These are phyloP conservation scores for Xylaria multiplex DNA, from an alignment of 2,329 filamentous ascomycete species.

Conservation along the genomic window DNA sequence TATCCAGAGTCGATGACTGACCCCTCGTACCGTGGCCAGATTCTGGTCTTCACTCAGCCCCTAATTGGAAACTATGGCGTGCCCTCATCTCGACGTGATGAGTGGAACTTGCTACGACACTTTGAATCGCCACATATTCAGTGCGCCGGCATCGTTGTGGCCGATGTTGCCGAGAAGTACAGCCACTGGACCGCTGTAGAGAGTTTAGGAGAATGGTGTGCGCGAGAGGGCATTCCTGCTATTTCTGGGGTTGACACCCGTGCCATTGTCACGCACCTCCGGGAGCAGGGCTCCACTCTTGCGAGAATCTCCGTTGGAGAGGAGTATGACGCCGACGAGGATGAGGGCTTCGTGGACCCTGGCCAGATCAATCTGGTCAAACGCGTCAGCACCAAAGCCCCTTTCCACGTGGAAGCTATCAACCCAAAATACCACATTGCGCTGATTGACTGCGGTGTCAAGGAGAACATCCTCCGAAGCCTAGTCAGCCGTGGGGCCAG, in stretches of 20 bases:
- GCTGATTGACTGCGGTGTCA: constrained; percentile 96
- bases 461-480: constrained; percentile 98
- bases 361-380: constrained; percentile 96
- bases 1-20: constrained; percentile 96
- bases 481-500: constrained; percentile 91
- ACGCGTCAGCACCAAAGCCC: constrained; percentile 96
- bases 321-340: constrained; percentile 98
- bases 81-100: constrained; percentile 83
- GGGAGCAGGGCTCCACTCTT: constrained; percentile 95
- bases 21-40: constrained; percentile 90
- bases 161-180: constrained; percentile 92
- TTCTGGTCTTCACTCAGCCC: constrained; percentile 97
- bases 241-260: constrained; percentile 98
- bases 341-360: constrained; percentile 94
- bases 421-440: constrained; percentile 89
- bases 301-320: constrained; percentile 95
- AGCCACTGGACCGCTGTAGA: constrained; percentile 99
- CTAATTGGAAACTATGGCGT: constrained; percentile 99
- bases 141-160: constrained; percentile 93
- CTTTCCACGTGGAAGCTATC: constrained; percentile 90
- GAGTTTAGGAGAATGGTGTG: constrained; percentile 92
- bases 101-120: constrained; percentile 92
- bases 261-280: constrained; percentile 93
- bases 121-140: constrained; percentile 99
- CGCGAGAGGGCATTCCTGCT: constrained; percentile 92